Evolutionary conservation across 2,329 filamentous ascomycete species (phyloP), one percentile per base, ranked within the genome.

Genomic region (Cryoendolithus antarcticus): DNA sequence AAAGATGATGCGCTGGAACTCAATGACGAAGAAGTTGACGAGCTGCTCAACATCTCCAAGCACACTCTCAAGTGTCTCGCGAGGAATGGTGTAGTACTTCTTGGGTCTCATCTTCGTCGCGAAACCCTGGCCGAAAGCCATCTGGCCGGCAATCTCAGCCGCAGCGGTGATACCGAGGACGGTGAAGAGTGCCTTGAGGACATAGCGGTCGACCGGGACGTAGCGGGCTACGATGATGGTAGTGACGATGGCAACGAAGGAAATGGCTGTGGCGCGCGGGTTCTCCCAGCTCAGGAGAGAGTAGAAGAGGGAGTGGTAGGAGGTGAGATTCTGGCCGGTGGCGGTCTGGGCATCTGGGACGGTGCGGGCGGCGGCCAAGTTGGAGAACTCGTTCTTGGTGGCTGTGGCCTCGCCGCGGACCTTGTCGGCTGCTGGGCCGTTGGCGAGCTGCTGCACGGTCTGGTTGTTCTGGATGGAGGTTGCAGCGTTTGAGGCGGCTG

Each of bases 241-340:
- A 49, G 64, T 48, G 46, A 79, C 61, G 40, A 70, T 66, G 42
- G 63, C 62, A 41, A 62, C 66, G 55, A 72, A 80, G 47, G 73
- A 72, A 55, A 76, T 70, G 46, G 68, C 72, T 45, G 76, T 79
- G 32, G 74, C 74, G 52, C 75, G 70, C 41, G 75, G 75, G 62
- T 77, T 75, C 60, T 77, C 73, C 75, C 75, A 80, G 64, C 74
- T 78, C 52, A 80, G 57, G 35, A 80, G 66, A 50, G 72, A 74
- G 61, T 80, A 79, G 62, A 80, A 71, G 62, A 77, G 64, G 50
- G 74, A 78, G 60, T 80, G 76, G 61, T 79, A 80, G 60, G 76
- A 73, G 40, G 75, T 80, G 58, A 80, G 62, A 46, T 72, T 68
- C 57, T 79, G 75, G 47, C 74, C 74, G 48, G 71, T 77, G 39